These are phyloP conservation scores for Chaetomiaceae sp. DNA, from an alignment of 2,329 filamentous ascomycete species.

Conservation along the genomic window DNA sequence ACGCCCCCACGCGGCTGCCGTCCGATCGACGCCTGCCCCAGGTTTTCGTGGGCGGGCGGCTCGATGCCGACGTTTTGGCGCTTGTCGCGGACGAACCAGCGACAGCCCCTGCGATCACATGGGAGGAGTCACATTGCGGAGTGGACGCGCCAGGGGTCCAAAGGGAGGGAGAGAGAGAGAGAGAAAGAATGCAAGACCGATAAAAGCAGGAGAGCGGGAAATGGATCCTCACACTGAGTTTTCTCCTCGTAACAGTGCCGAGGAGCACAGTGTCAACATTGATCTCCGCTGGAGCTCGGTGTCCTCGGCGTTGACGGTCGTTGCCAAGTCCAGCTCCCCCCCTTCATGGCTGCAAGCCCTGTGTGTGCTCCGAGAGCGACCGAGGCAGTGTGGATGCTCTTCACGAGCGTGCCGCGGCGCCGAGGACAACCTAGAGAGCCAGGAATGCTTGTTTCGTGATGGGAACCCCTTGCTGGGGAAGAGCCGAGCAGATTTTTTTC, in stretches of 20 bases:
- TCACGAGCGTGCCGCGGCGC: too few relatives aligned
- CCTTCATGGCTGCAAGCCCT: background rate
- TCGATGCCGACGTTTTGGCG: constrained; percentile 8
- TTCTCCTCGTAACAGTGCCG: too few relatives aligned
- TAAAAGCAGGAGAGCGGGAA: constrained; percentile 3
- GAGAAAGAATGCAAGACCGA: background rate
- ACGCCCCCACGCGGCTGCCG: too few relatives aligned
- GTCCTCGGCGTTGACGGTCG: background rate
- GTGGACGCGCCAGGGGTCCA: constrained; percentile 2
- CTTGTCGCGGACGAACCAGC: constrained; percentile 10
- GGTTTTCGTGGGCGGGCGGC: constrained; percentile 5
- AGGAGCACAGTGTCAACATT: too few relatives aligned
- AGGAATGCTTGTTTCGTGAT: too few relatives aligned
- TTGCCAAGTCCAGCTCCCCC: background rate
- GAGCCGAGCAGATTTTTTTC: too few relatives aligned
- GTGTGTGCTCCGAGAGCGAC: too few relatives aligned
- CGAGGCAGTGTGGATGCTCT: background rate
- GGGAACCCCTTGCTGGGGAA: too few relatives aligned
- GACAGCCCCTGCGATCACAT: constrained; percentile 19
- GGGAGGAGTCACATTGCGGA: constrained; percentile 9
- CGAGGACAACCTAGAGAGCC: too few relatives aligned
- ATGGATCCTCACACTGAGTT: background rate
- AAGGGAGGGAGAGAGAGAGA: too few relatives aligned
- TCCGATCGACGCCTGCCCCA: constrained; percentile 1
- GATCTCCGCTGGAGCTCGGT: constrained; percentile 8